Evolutionary conservation across 2,329 filamentous ascomycete genomes (phyloP), one percentile per base, ranked within the genome.

Genomic region (Aschersonia sp.): DNA sequence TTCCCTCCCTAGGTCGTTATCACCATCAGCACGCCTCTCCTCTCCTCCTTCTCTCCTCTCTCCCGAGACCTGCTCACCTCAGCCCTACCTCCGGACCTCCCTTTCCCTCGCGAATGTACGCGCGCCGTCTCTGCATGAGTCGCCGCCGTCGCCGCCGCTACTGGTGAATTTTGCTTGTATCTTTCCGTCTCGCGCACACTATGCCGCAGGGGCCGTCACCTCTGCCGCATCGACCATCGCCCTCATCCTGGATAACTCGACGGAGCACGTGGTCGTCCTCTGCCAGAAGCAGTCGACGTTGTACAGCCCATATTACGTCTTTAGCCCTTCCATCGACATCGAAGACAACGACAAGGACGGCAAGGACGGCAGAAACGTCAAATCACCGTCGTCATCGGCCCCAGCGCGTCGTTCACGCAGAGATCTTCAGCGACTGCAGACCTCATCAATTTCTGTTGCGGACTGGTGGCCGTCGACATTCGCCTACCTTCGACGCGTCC

Each of bases 131-230:
- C 22, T 22, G 22, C 22, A 22, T 22, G 22, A 22, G 4, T 22
- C 22, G 22, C 22, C 22, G 22, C 22, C 2, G 22, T 22, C 22
- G 22, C 4, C 22, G 22, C 22, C 2, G 22, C 22, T 22, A 22
- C 22, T 22, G 22, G 22, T 22, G 22, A 22, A 22, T 22, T 22
- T 22, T 22, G 22, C 22, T 22, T 22, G 22, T 22, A 22, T 22
- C 22, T 22, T 22, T 22, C 22, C 22, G 22, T 22, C 22, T 22
- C 22, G 22, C 22, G 22, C 53, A 56, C 65, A 70, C 62, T 58
- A 79, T 80, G 77, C 72, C 68, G 76, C 68, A 71, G 61, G 59
- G 62, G 74, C 74, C 70, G 65, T 59, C 54, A 56, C 62, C 73
- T 76, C 76, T 72, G 70, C 72, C 69, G 72, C 72, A 71, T 64